Evolutionary conservation across 1,284 basidiomycete species (phyloP).

Genomic region (Rhodotorula sp.): DNA sequence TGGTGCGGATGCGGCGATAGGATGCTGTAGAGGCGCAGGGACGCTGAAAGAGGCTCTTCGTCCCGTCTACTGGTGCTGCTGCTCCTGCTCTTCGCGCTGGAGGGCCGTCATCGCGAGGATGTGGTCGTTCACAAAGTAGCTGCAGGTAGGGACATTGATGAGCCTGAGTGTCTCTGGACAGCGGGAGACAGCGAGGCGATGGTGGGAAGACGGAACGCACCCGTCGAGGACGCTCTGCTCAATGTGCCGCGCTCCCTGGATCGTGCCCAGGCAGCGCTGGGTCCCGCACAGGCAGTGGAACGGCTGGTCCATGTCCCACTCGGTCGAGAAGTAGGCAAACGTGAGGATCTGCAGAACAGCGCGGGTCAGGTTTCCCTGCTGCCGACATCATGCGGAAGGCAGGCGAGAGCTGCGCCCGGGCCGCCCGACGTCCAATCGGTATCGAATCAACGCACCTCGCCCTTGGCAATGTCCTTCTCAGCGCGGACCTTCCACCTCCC

Average conservation of each 20-base stretch:
- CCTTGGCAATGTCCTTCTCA: constrained; percentile 50
- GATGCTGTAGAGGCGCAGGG: no score
- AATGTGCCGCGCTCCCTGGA: constrained; percentile 54
- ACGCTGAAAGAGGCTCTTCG: no score
- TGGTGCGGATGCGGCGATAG: no score
- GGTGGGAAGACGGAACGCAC: constrained; percentile 8
- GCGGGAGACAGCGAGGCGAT: neutral
- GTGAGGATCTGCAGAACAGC: constrained; percentile 47
- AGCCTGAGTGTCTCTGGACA: neutral
- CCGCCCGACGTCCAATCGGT: neutral
- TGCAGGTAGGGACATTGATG: neutral
- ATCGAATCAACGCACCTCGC: constrained; percentile 50
- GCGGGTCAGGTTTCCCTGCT: neutral
- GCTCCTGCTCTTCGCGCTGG: neutral
- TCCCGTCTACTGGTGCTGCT: neutral
- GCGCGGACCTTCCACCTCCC: constrained; percentile 50
- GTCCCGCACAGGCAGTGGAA: constrained; percentile 62
- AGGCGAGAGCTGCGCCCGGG: no score
- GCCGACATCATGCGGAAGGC: neutral
- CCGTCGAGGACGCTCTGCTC: constrained; percentile 26
- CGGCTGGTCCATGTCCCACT: constrained; percentile 69
- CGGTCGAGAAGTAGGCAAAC: constrained; percentile 69
- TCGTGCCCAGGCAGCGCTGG: constrained; percentile 53
- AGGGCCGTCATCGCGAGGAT: constrained; percentile 31
- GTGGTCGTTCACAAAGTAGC: constrained; percentile 40